Base-by-base conservation (phyloP, 352 stramenopile genomes). In the Pythium dissotocum region DNA sequence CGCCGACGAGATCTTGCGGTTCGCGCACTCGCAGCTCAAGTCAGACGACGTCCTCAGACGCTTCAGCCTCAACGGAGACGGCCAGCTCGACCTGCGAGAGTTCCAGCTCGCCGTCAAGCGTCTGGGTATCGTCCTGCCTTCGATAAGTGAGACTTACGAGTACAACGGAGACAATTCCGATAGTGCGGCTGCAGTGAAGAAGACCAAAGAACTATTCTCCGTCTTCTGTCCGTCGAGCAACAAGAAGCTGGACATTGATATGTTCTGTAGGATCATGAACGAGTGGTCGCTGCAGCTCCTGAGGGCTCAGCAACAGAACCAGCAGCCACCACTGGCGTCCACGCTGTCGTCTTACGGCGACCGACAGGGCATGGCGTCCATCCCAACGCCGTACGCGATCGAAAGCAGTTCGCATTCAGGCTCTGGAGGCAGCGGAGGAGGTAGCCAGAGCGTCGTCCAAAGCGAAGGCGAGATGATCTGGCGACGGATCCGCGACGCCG, bases 221-320 rank as follows among this genome's bases (percentile, higher is more conserved):
- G 82, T 83, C 6, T 92, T 94, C 63, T 94, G 83, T 63, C 82
- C 85, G 4, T 78, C 82, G 0, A 79, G 83, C 66, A 81, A 77
- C 8, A 77, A 77, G 33, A 94, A 92, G 61, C 72, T 94, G 48
- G 83, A 91, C 30, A 91, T 93, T 16, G 85, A 91, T 57, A 70
- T 90, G 35, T 93, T 93, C 63, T 93, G 85, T 46, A 80, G 81
- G 21, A 92, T 92, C 69, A 90, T 93, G 82, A 87, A 72, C 21
- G 82, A 92, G 54, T 93, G 85, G 85, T 90, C 80, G 16, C 65
- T 90, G 24, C 77, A 83, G 46, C 69, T 89, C 42, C 82, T 93
- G 65, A 71, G 79, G 44, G 53, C 63, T 18, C 79, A 76, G 49
- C 83, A 84, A 24, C 21, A 24, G 36, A 66, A 76, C 44, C 73